Evolutionary conservation across 192 early-diverging fungal species (phyloP).

Genomic region (Linderina pennispora): DNA sequence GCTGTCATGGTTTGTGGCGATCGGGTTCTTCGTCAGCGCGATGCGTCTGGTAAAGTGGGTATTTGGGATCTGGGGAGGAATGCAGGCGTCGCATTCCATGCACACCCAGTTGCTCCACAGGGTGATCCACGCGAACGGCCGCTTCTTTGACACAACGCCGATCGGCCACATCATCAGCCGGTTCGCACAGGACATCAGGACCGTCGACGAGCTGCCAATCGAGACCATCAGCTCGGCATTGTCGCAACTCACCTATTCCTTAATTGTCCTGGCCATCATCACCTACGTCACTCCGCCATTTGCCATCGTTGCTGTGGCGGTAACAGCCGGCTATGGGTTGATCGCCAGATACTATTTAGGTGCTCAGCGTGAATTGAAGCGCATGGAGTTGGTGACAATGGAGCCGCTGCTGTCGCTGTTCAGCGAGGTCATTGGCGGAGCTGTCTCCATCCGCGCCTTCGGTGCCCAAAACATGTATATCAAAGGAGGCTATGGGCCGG

Average conservation of each 20-base stretch:
- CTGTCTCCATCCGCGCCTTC: constrained; percentile 82
- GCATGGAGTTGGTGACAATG: constrained; percentile 71
- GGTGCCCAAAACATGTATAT: constrained; percentile 71
- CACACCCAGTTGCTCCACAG: constrained; percentile 55
- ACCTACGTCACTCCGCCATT: constrained; percentile 68
- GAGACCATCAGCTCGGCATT: constrained; percentile 49
- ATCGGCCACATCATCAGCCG: constrained; percentile 84
- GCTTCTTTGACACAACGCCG: constrained; percentile 91
- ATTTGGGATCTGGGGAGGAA: constrained; percentile 35
- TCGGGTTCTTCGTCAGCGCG: constrained; percentile 48
- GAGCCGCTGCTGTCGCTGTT: constrained; percentile 78
- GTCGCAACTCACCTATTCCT: constrained; percentile 47
- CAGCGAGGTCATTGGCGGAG: constrained; percentile 71
- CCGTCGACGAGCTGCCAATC: constrained; percentile 66
- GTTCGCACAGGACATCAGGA: constrained; percentile 82
- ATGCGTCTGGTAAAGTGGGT: constrained; percentile 38
- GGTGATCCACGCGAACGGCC: constrained; percentile 66
- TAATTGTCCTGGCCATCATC: constrained; percentile 57
- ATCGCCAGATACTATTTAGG: constrained; percentile 71
- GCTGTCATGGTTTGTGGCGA: constrained; percentile 53
- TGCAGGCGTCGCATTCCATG: constrained; percentile 53
- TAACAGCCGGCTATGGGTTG: constrained; percentile 52
- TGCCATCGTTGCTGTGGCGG: constrained; percentile 57
- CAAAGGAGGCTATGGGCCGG: constrained; percentile 53
- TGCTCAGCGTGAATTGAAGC: constrained; percentile 83